Evolutionary conservation across 768 basidiomycete species (phyloP), one percentile per base, ranked within the genome.

Genomic region (Phlebiopsis gigantea): DNA sequence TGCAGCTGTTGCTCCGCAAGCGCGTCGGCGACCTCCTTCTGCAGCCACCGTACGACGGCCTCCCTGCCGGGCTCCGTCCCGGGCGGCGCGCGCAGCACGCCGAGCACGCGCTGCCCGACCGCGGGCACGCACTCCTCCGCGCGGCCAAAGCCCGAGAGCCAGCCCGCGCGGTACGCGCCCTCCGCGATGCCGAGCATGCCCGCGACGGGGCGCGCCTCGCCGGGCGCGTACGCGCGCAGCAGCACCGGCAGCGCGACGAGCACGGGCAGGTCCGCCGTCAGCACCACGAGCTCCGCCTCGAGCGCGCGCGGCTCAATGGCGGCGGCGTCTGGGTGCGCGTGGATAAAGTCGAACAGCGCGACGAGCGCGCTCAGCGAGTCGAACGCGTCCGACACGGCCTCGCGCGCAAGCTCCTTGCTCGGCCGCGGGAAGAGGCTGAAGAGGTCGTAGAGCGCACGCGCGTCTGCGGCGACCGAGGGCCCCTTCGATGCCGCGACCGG

Each of bases 321-420:
- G 17, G 55, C 56, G 41, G 43, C 50, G 5, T 22, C 45, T 42
- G 68, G 65, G 34, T 55, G 56, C 19, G 67, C 52, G 39, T 73
- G 68, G 15, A 78, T 73, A 15, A 74, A 75, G 57, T 86, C 84
- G 14, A 90, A 72, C 25, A 90, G 74, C 9, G 76, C 72, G 15
- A 74, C 72, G 17, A 92, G 69, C 21, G 82, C 78, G 61, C 76
- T 72, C 25, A 92, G 71, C 15, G 82, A 85, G 54, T 79, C 80
- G 62, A 87, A 83, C 1, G 87, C 90, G 64, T 91, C 90, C 53
- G 87, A 84, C 9, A 92, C 88, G 5, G 88, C 90, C 66, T 93
- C 90, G 41, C 78, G 76, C n/a, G 90, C 90, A 8, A 75, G 78
- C 48, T 76, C 76, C n/a, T 71, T 70, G 14, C 61, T 65, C 29